Evolutionary conservation across 345 rosid species (phyloP).

Genomic region (Lumnitzera racemosa): DNA sequence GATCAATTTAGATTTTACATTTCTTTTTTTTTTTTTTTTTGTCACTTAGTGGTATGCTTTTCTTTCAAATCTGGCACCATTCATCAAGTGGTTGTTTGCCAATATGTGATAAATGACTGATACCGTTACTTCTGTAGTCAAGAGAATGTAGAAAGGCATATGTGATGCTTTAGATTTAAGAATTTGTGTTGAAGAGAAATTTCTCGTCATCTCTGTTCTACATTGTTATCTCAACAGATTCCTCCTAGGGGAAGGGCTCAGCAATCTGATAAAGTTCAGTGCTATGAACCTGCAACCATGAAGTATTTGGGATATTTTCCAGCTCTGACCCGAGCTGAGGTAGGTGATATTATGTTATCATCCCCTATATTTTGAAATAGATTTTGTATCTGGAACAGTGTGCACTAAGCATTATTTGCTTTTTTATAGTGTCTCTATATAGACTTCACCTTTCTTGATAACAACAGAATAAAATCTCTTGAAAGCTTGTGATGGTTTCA

Average conservation of each 20-base stretch:
- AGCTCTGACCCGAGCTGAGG: constrained; percentile 67
- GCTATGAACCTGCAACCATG: constrained; percentile 99
- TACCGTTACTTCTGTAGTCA: too few species aligned
- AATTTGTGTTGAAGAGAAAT: neutral
- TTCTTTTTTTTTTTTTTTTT: too few species aligned
- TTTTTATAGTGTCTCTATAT: neutral
- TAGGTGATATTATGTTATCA: constrained; percentile 19
- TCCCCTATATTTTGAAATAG: neutral
- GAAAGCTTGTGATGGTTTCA: neutral
- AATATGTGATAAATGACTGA: too few species aligned
- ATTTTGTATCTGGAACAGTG: neutral
- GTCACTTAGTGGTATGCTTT: too few species aligned
- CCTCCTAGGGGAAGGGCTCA: constrained; percentile 91
- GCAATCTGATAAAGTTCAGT: constrained; percentile 83
- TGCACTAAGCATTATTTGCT: too few species aligned
- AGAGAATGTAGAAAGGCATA: too few species aligned
- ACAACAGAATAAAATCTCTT: neutral
- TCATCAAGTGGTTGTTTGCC: too few species aligned
- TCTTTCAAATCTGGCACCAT: too few species aligned
- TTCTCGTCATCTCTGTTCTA: neutral
- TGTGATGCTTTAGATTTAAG: too few species aligned
- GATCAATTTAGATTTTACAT: too few species aligned
- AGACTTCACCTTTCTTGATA: neutral
- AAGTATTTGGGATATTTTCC: constrained; percentile 85
- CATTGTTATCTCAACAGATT: constrained; percentile 31